phyloP scores from a whole-genome alignment of 1,284 basidiomycete genomes.

The Kalmanozyma brasiliensis region DNA sequence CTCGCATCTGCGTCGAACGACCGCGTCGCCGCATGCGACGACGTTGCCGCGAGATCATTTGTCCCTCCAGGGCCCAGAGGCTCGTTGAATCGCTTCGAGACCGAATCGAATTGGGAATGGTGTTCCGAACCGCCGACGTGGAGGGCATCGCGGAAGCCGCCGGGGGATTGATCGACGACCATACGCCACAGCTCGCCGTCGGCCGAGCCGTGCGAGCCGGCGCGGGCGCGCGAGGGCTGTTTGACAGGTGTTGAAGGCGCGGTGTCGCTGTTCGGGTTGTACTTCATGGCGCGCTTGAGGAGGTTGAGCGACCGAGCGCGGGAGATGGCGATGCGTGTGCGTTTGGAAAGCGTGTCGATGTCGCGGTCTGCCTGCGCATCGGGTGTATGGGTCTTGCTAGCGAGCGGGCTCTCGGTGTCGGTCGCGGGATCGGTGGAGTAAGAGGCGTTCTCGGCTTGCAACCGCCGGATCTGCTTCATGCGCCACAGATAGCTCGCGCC shows the following conservation, averaged over 20 bases:
- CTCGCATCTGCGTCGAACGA: constrained; percentile 5
- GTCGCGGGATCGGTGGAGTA: not conserved
- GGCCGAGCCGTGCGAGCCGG: constrained; percentile 5
- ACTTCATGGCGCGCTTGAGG: constrained; percentile 30
- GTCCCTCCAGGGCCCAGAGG: constrained; percentile 3
- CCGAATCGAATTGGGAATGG: constrained; percentile 54
- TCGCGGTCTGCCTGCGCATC: not conserved
- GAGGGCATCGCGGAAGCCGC: constrained; percentile 54
- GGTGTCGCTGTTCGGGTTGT: not conserved
- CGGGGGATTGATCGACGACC: constrained; percentile 56
- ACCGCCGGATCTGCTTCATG: constrained; percentile 46
- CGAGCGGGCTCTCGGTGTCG: not conserved
- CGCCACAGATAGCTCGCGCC: constrained; percentile 70
- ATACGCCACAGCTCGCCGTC: constrained; percentile 25
- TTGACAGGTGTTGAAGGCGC: constrained; percentile 24
- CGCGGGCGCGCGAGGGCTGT: not conserved
- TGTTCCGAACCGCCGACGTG: constrained; percentile 56
- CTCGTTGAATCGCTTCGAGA: constrained; percentile 37
- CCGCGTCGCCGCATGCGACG: constrained; percentile 15
- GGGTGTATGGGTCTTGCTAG: not conserved
- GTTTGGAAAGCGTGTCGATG: constrained; percentile 21
- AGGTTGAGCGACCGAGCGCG: constrained; percentile 31
- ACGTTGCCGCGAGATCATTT: constrained; percentile 1
- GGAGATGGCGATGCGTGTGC: constrained; percentile 27
- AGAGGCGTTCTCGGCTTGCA: constrained; percentile 13